Evolutionary conservation across 2,329 filamentous ascomycete genomes (phyloP), one percentile per base, ranked within the genome.

Genomic region (Verticillium isaacii): DNA sequence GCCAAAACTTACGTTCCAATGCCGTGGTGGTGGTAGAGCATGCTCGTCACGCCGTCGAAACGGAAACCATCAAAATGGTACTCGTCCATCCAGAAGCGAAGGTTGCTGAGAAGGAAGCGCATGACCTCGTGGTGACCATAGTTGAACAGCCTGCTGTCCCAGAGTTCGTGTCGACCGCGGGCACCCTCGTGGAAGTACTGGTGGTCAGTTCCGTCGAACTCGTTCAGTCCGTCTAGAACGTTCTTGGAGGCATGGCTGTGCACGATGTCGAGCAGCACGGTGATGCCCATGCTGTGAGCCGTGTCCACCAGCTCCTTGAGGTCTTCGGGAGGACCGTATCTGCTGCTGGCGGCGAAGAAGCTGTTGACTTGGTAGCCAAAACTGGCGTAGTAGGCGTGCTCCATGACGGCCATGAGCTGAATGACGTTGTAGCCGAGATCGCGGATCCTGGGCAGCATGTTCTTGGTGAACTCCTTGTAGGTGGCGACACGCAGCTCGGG

Each of bases 241-340:
- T 99, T 99, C 83, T 98, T 99, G 50, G 93, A 97, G 17, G 95
- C 95, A 75, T 99, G 95, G 68, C 93, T 97, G 79, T 99, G 95
- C 5, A 99, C 95, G 9, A 99, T 91, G 72, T 99, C 95, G 23
- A 99, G 85, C 32, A 99, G 83, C 12, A 99, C 92, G 0, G 91
- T 90, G 66, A 99, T 87, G 0, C 95, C 95, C 82, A 99, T 79
- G 64, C 91, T 85, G 71, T 99, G 95, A 4, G 95, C 95, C 2
- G 92, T 96, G 72, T 99, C 95, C 66, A 99, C 91, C 57, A 99
- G 85, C 81, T 98, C 94, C 76, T 97, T 99, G 68, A 99, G 82
- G 41, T 98, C 95, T 71, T 99, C 95, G 0, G 95, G 95, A 1
- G 89, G 85, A 52, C 95, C 95, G 72, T 97, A 99, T 65, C 95